Evolutionary conservation across 129 eudicot genomes (phyloP).

Genomic region (Calendula officinalis): DNA sequence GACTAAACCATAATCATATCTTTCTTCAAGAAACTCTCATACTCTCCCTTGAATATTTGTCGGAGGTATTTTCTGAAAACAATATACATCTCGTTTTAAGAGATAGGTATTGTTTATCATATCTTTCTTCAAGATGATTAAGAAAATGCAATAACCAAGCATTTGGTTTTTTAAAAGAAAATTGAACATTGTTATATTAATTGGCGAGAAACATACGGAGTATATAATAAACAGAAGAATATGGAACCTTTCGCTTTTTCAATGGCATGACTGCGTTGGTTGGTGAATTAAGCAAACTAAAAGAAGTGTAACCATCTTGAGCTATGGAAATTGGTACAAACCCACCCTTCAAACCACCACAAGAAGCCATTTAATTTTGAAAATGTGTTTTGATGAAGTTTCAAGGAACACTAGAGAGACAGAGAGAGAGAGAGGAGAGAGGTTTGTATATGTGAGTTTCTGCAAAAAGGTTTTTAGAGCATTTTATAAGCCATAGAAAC

Average conservation of each 20-base stretch:
- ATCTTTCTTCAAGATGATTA: background rate
- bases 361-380: constrained; percentile 27
- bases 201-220: too few species aligned
- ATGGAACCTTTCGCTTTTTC: constrained; percentile 32
- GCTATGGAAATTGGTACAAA: background rate
- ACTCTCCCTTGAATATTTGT: too few species aligned
- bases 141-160: background rate
- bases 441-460: background rate
- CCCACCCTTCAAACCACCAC: constrained; percentile 24
- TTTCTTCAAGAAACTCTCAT: background rate
- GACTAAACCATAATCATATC: background rate
- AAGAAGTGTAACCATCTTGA: constrained; percentile 22
- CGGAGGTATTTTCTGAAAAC: too few species aligned
- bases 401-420: too few species aligned
- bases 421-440: background rate
- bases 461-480: background rate
- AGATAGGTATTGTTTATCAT: too few species aligned
- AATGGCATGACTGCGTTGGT: constrained; percentile 3
- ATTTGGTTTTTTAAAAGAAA: background rate
- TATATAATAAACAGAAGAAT: background rate
- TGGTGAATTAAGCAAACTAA: constrained; percentile 16
- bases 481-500: constrained; percentile 19
- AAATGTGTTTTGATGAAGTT: background rate
- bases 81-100: too few species aligned
- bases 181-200: too few species aligned